Evolutionary conservation across 2,329 filamentous ascomycete genomes (phyloP).

Genomic region (Apiospora phragmitis): DNA sequence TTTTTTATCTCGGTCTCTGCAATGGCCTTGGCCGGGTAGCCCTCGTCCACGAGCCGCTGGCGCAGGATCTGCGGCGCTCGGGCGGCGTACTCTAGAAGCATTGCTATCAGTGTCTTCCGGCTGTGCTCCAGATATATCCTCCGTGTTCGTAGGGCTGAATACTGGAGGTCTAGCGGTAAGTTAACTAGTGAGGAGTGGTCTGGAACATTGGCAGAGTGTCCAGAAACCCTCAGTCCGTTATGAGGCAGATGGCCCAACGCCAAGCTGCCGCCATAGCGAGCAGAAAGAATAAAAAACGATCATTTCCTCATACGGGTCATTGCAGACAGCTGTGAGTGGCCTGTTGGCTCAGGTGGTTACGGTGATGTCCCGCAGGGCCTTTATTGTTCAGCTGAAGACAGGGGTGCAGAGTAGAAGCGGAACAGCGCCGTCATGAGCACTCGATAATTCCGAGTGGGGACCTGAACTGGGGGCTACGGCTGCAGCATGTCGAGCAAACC

Average conservation of each 20-base stretch:
- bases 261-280: neutral
- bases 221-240: neutral
- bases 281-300: neutral
- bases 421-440: neutral
- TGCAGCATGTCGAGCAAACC: neutral
- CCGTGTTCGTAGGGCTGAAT: no score
- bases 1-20: slow-evolving; percentile 6
- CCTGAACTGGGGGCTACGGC: neutral
- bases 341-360: neutral
- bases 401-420: neutral
- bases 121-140: neutral
- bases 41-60: slow-evolving; percentile 13
- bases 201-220: neutral
- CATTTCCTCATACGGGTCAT: neutral
- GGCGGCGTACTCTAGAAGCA: neutral
- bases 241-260: neutral
- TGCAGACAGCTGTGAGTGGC: neutral
- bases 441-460: neutral
- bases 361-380: neutral
- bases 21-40: slow-evolving; percentile 10
- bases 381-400: slow-evolving; percentile 1
- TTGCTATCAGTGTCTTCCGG: neutral
- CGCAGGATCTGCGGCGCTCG: slow-evolving; percentile 10
- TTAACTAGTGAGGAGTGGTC: neutral
- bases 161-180: neutral